Conservation (phyloP, 306 rosid species). For the Phaseolus lunatus region DNA sequence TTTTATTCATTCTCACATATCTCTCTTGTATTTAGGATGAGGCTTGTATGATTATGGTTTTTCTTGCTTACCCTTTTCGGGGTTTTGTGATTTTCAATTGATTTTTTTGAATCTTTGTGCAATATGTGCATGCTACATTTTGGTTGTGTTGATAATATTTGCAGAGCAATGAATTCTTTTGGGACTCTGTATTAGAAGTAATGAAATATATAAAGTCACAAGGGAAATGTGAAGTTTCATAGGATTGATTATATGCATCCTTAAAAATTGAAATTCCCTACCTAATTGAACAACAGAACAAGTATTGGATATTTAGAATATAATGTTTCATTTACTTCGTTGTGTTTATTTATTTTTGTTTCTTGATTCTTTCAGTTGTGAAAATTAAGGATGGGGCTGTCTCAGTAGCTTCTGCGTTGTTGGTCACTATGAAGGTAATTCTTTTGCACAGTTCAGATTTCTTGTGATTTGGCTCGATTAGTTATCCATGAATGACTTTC, state of each 20-base stretch:
- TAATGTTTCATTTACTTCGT: conserved; percentile 8
- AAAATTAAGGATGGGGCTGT: conserved; percentile 83
- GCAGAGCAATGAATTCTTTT: conserved; percentile 14
- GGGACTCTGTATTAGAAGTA: conserved; percentile 14
- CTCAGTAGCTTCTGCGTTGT: conserved; percentile 89
- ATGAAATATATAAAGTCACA: not conserved
- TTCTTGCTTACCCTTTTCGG: not conserved
- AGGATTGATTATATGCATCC: conserved; percentile 27
- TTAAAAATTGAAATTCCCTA: conserved; percentile 26
- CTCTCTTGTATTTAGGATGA: no score
- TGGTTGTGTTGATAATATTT: conserved; percentile 26
- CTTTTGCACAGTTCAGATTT: conserved; percentile 14
- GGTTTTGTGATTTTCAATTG: not conserved
- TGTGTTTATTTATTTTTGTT: conserved; percentile 8
- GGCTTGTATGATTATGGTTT: not conserved
- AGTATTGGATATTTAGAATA: not conserved
- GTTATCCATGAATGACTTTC: not conserved
- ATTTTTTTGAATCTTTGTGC: conserved; percentile 12
- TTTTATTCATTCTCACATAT: no score
- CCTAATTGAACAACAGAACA: not conserved
- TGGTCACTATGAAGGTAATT: conserved; percentile 83
- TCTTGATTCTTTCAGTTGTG: conserved; percentile 55
- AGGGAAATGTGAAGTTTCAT: conserved; percentile 5
- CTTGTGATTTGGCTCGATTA: not conserved
- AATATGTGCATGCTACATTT: not conserved